Evolutionary conservation across 2,329 filamentous ascomycete species (phyloP).

Genomic region (Arthroderma uncinatum): DNA sequence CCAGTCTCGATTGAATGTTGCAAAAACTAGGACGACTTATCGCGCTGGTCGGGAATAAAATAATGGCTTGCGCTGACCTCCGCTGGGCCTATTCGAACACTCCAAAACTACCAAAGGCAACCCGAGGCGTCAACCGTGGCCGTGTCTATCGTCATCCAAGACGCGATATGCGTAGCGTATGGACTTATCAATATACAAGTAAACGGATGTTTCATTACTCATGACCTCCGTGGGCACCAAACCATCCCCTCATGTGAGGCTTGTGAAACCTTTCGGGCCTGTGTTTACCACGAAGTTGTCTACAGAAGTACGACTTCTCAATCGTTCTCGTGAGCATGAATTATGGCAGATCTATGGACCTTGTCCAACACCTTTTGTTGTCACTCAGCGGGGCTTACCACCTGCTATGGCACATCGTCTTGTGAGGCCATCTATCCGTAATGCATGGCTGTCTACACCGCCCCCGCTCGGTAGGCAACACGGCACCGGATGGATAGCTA

Average conservation of each 20-base stretch:
- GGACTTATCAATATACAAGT: neutral
- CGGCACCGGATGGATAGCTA: neutral
- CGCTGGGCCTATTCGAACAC: neutral
- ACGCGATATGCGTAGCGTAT: neutral
- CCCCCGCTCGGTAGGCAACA: neutral
- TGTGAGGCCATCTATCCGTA: neutral
- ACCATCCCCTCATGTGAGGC: neutral
- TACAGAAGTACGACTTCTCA: neutral
- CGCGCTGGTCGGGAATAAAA: neutral
- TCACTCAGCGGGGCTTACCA: neutral
- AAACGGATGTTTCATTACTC: neutral
- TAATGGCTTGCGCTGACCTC: neutral
- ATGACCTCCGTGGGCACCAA: neutral
- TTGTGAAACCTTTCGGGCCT: neutral
- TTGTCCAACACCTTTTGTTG: neutral
- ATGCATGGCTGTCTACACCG: neutral
- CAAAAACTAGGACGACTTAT: neutral
- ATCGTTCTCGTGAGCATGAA: neutral
- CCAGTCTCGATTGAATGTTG: neutral
- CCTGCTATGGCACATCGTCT: neutral
- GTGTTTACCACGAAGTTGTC: neutral
- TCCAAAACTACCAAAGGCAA: neutral
- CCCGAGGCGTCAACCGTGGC: neutral
- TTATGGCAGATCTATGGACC: neutral
- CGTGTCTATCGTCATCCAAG: neutral